These are phyloP conservation scores for Closterium sp. DNA, from an alignment of 139 green algal species.

Conservation along the genomic window DNA sequence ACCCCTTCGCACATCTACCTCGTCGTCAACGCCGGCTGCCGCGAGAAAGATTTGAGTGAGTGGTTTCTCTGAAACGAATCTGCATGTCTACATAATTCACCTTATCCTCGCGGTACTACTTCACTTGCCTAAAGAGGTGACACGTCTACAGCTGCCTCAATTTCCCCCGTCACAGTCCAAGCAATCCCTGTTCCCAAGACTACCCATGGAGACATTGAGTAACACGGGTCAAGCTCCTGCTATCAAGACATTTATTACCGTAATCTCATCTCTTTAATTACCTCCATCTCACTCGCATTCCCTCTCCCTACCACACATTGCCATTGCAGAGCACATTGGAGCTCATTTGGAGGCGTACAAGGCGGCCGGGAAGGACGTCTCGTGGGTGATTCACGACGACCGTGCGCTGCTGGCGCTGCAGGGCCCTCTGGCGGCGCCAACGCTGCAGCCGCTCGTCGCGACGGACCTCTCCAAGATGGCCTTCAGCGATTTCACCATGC, in stretches of 20 bases:
- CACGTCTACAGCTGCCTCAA: not conserved
- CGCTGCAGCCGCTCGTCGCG: slow-evolving; percentile 53
- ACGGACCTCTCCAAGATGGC: slow-evolving; percentile 70
- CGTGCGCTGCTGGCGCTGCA: slow-evolving; percentile 88
- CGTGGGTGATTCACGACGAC: slow-evolving; percentile 81
- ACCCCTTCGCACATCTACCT: slow-evolving; percentile 82
- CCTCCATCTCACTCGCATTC: not conserved
- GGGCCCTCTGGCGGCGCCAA: slow-evolving; percentile 67
- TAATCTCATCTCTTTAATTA: too few species aligned
- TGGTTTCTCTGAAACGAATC: too few species aligned
- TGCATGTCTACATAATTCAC: too few species aligned
- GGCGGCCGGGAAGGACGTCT: slow-evolving; percentile 57
- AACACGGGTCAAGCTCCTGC: not conserved
- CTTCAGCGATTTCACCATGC: slow-evolving; percentile 82
- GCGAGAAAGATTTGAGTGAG: slow-evolving; percentile 87
- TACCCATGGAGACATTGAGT: not conserved
- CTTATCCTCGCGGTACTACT: too few species aligned
- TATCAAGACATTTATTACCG: too few species aligned
- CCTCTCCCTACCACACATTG: not conserved
- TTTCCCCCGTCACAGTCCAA: not conserved
- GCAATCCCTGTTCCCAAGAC: not conserved
- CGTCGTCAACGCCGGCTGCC: slow-evolving; percentile 95
- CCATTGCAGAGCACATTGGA: slow-evolving; percentile 27
- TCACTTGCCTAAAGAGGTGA: not conserved
- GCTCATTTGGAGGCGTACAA: slow-evolving; percentile 34